Evolutionary conservation across 192 early-diverging fungal species (phyloP), one percentile per base, ranked within the genome.

Genomic region (Phlyctochytrium bullatum): DNA sequence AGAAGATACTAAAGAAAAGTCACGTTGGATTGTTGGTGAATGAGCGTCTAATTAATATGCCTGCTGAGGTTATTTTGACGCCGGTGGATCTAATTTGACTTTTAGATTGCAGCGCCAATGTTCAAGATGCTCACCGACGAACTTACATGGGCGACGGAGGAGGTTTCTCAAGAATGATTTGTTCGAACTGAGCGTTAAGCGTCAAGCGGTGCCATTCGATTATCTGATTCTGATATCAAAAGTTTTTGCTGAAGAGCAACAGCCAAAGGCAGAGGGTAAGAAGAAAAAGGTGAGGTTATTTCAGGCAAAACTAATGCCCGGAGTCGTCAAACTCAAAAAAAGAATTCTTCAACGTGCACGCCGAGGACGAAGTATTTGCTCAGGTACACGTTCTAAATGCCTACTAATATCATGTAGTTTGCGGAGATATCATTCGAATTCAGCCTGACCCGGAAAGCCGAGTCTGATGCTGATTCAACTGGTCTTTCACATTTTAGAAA

Each of bases 11-110:
- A 17, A 23, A 54, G 3, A 52, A 31, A 4, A 47, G 31, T 29
- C 54, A 81, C 16, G 75, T 85, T 17, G 94, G 87, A 0, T 63
- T 95, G 59, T 68, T 98, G 27, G 25, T 98, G 24, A 92, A 87
- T 66, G 95, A 97, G 64, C 80, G 96, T 3, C 84, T 98, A 27
- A 85, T 98, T 71, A 98, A 98, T 71, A 94, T 98, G 92, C 96
- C 96, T 12, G 92, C 94, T 29, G 40, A 47, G 40, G 40, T 47
- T 47, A 14, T 6, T 14, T 47, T 47, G 40, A 47, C 40, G 6
- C 20, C 40, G 6, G 40, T 47, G 6, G 40, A 47, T 47, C 20
- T 47, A 47, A 47, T 14, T 47, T 6, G 10, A 20, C 10, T 6
- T 47, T 20, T 90, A 96, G 68, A 82, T 97, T 6, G 85, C 90